Percentiles rank a stretch among this genome's conserved stretches.
These are phyloP conservation scores for Neoscytalidium dimidiatum DNA, from an alignment of 2,329 filamentous ascomycete species.

Conservation along the genomic window DNA sequence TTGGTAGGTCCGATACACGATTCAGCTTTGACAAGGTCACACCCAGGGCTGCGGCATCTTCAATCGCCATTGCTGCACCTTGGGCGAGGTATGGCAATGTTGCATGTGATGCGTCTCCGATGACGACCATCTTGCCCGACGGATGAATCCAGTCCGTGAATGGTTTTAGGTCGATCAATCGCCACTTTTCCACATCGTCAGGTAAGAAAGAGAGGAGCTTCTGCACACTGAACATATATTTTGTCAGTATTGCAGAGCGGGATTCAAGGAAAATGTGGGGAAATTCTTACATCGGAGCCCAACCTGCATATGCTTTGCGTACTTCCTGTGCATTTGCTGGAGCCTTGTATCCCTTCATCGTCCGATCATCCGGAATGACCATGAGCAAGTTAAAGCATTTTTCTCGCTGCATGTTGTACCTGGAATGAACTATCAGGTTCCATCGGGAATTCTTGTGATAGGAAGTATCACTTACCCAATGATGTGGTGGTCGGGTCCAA, in stretches of 20 bases:
- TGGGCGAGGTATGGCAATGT: conserved; percentile 20
- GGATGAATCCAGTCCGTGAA: neutral
- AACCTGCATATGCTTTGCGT: neutral
- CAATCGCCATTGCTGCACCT: conserved; percentile 64
- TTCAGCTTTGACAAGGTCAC: conserved; percentile 47
- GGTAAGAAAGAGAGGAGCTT: neutral
- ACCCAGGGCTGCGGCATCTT: conserved; percentile 49
- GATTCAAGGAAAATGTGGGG: neutral
- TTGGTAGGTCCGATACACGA: conserved; percentile 32
- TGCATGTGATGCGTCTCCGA: conserved; percentile 13
- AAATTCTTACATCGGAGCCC: neutral
- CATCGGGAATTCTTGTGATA: neutral
- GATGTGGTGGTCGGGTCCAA: neutral
- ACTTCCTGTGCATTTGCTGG: neutral
- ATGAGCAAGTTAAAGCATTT: neutral
- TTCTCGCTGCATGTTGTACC: neutral
- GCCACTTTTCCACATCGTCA: neutral
- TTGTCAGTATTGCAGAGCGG: neutral
- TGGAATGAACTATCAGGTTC: neutral
- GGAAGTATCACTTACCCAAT: neutral
- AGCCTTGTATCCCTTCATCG: neutral
- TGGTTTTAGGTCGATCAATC: neutral
- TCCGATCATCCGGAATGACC: neutral
- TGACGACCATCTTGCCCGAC: neutral
- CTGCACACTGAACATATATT: neutral